phyloP scores from a whole-genome alignment of 208 protist genomes.

The Tritrichomonas foetus region DNA sequence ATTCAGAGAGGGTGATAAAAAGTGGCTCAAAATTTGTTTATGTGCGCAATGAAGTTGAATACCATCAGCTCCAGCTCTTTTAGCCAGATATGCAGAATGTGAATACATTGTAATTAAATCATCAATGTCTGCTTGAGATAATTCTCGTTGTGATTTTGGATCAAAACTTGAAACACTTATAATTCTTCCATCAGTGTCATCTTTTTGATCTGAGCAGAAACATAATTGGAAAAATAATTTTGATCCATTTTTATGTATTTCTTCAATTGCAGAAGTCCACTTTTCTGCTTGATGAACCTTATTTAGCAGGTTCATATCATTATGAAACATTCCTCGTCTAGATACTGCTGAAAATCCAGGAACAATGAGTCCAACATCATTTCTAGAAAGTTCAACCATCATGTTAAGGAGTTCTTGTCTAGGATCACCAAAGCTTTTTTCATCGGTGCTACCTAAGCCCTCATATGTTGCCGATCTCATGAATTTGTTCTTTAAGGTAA shows the following conservation, averaged over 20 bases:
- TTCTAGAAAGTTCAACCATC: not conserved
- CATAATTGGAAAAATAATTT: slow-evolving; percentile 9
- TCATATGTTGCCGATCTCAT: slow-evolving; percentile 21
- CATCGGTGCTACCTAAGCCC: not conserved
- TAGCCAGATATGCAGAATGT: not conserved
- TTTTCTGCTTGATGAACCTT: not conserved
- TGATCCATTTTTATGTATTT: not conserved
- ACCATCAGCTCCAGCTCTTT: not conserved
- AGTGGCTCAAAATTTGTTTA: not conserved
- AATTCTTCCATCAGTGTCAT: not conserved
- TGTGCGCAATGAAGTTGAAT: not conserved
- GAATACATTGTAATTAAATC: not conserved
- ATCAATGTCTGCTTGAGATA: not conserved
- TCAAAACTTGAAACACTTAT: not conserved
- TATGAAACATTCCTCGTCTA: not conserved
- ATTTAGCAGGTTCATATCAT: too few relatives aligned
- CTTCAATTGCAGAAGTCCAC: not conserved
- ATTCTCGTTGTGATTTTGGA: too few relatives aligned
- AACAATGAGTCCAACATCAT: not conserved
- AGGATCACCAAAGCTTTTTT: not conserved
- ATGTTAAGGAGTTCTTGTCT: not conserved
- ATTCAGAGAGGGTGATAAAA: not conserved
- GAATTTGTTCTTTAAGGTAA: not conserved
- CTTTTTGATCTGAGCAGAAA: too few relatives aligned
- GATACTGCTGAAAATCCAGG: not conserved